Conservation (phyloP, 176 grass and related monocot genomes). For the Paspalum notatum region DNA sequence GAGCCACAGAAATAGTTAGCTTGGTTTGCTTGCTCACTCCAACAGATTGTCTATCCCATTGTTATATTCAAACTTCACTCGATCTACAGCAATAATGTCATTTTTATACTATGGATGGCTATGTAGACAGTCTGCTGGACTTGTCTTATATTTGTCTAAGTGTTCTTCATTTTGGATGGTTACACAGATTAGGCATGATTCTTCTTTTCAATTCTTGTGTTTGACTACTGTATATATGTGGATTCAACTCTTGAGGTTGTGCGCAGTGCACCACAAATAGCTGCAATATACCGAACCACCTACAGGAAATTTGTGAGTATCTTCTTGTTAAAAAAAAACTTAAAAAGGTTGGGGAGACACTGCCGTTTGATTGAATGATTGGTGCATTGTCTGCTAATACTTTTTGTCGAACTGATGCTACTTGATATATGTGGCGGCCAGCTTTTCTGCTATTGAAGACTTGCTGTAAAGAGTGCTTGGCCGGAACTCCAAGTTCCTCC, state of each 20-base stretch:
- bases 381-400: background rate
- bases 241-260: background rate
- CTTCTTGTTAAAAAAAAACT: background rate
- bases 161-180: conserved; percentile 26
- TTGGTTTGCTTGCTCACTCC: too few relatives aligned
- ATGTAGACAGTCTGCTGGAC: too few relatives aligned
- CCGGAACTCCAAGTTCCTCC: too few relatives aligned
- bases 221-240: conserved; percentile 25
- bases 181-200: conserved; percentile 37
- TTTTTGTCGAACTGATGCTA: conserved; percentile 7
- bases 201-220: conserved; percentile 39
- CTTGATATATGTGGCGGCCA: background rate
- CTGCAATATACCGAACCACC: background rate
- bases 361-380: conserved; percentile 14
- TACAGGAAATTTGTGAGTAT: conserved; percentile 8
- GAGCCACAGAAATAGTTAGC: conserved; percentile 2
- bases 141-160: background rate
- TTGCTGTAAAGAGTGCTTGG: background rate
- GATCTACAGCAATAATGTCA: too few relatives aligned
- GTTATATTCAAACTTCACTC: too few relatives aligned
- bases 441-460: background rate
- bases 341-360: background rate
- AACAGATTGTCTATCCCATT: too few relatives aligned
- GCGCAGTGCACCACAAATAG: background rate
- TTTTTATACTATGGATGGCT: too few relatives aligned